Evolutionary conservation across 192 early-diverging fungal species (phyloP), one percentile per base, ranked within the genome.

Genomic region (Globomyces pollinis-pini): DNA sequence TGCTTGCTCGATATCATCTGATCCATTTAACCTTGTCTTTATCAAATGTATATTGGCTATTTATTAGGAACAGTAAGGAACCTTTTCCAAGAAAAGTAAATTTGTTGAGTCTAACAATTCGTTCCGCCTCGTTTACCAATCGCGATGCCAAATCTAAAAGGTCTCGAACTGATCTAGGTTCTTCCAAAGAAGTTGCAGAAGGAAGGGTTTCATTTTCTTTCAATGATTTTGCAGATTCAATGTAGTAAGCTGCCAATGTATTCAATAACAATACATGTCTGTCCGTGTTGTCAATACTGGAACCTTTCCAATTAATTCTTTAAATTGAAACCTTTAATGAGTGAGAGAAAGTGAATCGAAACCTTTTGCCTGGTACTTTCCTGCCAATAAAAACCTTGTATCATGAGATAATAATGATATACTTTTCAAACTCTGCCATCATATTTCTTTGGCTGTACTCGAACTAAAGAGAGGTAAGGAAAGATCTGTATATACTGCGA

Each of bases 11-110:
- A 75, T 28, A n/a, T 20, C 45, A n/a, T 49, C 7, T 29, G 20
- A 29, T 6, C 12, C 15, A 12, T 29, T 29, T 6, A 29, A 43
- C 20, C 84, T 77, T 16, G 70, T 68, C 20, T 73, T 65, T 2
- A 73, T 62, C 21, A 88, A 64, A 18, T 73, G 62, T 15, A 88
- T 59, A 28, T 83, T 73, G 30, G 84, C 82, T 84, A 38, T 11
- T 61, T 8, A 35, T 71, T 8, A 18, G 6, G 15, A n/a, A 43
- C 13, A 41, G 18, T 2, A 13, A 12, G 36, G 15, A 65, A 65
- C 87, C 92, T 61, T 88, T 88, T 24, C 80, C 85, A 38, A 96
- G 64, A 63, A 80, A 83, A 4, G 88, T 84, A 30, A 76, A 80
- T 32, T 80, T 68, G 36, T 93, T 80, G 20, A 72, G 71, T 34